phyloP scores from a whole-genome alignment of 2,329 filamentous ascomycete genomes.

The Cercospora sojina region DNA sequence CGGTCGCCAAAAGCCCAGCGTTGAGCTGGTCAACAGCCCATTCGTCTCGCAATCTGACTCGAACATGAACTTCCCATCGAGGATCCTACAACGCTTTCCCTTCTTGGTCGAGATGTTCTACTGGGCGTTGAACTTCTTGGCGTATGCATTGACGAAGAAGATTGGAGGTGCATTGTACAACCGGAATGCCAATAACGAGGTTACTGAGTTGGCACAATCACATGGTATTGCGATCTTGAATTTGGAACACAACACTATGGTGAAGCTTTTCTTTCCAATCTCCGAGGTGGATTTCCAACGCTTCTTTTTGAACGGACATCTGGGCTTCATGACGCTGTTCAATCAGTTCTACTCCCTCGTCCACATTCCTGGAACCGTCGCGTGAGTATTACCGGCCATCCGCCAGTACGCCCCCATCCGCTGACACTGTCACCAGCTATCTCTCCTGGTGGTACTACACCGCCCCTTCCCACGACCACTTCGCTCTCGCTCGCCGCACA shows the following conservation, averaged over 20 bases:
- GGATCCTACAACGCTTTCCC: constrained; percentile 65
- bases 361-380: constrained; percentile 61
- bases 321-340: constrained; percentile 54
- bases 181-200: constrained; percentile 44
- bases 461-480: constrained; percentile 51
- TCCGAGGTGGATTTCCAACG: constrained; percentile 55
- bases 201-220: constrained; percentile 57
- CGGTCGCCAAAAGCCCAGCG: constrained; percentile 47
- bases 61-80: constrained; percentile 54
- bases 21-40: constrained; percentile 51
- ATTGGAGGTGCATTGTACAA: constrained; percentile 31
- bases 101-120: constrained; percentile 74
- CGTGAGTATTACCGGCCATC: constrained; percentile 42
- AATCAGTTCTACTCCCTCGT: constrained; percentile 61
- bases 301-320: constrained; percentile 58
- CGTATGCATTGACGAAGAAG: constrained; percentile 58
- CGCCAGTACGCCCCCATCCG: constrained; percentile 4
- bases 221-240: constrained; percentile 57
- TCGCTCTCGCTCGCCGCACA: constrained; percentile 47
- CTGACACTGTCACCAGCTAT: constrained; percentile 47
- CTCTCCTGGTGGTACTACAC: constrained; percentile 64
- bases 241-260: constrained; percentile 53
- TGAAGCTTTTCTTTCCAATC: constrained; percentile 55
- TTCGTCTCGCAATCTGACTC: constrained; percentile 53
- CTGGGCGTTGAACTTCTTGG: constrained; percentile 65